Evolutionary conservation across 352 stramenopile genomes (phyloP).

Genomic region (Globisporangium cylindrosporum): DNA sequence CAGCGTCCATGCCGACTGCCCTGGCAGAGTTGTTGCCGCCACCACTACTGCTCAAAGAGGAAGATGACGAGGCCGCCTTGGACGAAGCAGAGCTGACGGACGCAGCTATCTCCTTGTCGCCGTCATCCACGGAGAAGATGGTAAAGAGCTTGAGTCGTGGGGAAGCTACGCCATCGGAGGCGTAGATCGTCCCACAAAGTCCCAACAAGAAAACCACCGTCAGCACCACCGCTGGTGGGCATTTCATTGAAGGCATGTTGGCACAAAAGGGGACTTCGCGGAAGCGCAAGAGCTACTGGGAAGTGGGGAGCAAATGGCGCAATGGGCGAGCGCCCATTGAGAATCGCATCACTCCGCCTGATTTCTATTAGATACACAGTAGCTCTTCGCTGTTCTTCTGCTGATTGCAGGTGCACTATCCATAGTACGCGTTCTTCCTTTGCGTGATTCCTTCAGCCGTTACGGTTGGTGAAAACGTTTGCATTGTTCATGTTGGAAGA

Average conservation of each 20-base stretch:
- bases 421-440: neutral
- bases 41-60: neutral
- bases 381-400: neutral
- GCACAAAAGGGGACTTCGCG: neutral
- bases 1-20: neutral
- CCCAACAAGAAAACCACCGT: neutral
- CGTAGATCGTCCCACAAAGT: neutral
- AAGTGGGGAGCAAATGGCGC: neutral
- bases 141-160: conserved; percentile 12
- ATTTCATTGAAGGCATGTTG: neutral
- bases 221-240: neutral
- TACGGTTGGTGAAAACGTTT: neutral
- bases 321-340: neutral
- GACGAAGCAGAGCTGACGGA: neutral
- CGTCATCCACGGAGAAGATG: neutral
- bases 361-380: neutral
- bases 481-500: neutral
- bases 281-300: neutral
- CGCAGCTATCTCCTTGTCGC: neutral
- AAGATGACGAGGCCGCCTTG: neutral
- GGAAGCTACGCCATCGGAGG: neutral
- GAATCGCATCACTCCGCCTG: neutral
- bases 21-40: neutral
- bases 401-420: conserved; percentile 8
- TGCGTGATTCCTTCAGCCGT: neutral